These are phyloP conservation scores for Rhizopus microsporus DNA, from an alignment of 371 early-diverging fungal genomes.

Conservation along the genomic window DNA sequence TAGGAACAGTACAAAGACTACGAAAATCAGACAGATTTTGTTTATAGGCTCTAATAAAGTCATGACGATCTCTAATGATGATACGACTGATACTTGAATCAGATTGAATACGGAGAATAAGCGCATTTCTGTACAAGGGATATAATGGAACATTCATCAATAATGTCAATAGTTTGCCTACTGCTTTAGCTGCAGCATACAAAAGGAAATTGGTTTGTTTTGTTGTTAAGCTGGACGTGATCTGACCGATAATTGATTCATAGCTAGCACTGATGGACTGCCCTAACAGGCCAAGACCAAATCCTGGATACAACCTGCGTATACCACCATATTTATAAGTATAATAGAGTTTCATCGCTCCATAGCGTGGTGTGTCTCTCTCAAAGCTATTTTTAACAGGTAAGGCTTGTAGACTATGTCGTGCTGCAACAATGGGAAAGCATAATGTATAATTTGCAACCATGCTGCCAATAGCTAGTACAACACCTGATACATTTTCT, in stretches of 20 bases:
- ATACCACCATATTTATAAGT: conserved; percentile 44
- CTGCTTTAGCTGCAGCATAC: not conserved
- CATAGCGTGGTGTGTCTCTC: conserved; percentile 47
- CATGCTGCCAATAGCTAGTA: conserved; percentile 56
- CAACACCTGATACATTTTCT: conserved; percentile 53
- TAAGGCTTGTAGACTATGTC: conserved; percentile 50
- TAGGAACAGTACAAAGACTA: conserved; percentile 30
- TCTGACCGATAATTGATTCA: conserved; percentile 48
- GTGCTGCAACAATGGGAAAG: conserved; percentile 60
- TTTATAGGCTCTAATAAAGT: conserved; percentile 45
- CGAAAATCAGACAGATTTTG: conserved; percentile 44
- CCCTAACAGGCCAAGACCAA: conserved; percentile 57
- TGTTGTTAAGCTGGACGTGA: conserved; percentile 24
- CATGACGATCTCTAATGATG: conserved; percentile 31
- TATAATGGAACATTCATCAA: conserved; percentile 53
- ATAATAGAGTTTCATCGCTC: conserved; percentile 31
- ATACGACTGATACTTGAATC: conserved; percentile 26
- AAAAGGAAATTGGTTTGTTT: conserved; percentile 23
- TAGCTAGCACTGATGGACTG: conserved; percentile 58
- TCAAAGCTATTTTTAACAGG: conserved; percentile 17
- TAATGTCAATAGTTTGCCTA: conserved; percentile 26
- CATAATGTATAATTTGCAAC: conserved; percentile 59
- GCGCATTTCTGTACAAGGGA: conserved; percentile 56
- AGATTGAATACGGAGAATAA: conserved; percentile 56
- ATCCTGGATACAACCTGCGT: conserved; percentile 56